Percentiles rank a stretch among this genome's conserved stretches.
Conservation (phyloP, 2,329 filamentous ascomycete species). For the Purpureocillium lavendulum region DNA sequence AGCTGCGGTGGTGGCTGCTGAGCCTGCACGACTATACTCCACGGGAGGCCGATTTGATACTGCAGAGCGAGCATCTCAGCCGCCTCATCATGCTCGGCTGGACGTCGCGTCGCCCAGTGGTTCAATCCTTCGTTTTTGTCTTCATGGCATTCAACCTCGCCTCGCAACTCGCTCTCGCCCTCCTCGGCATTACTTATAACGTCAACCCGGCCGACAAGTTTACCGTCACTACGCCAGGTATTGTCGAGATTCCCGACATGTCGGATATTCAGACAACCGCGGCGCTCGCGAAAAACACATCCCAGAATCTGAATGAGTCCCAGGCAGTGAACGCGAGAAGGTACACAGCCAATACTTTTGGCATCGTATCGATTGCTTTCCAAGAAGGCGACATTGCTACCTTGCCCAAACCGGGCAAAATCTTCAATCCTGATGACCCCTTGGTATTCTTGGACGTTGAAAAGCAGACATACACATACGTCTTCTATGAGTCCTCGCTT, state of each 20-base stretch:
- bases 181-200: constrained; percentile 32
- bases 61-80: constrained; percentile 16
- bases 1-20: constrained; percentile 38
- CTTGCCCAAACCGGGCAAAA: constrained; percentile 18
- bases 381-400: constrained; percentile 8
- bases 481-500: constrained; percentile 26
- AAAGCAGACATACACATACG: constrained; percentile 17
- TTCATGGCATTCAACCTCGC: constrained; percentile 16
- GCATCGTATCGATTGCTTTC: constrained; percentile 25
- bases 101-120: constrained; percentile 8
- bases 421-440: constrained; percentile 19
- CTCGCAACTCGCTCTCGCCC: constrained; percentile 33
- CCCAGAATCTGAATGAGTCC: constrained; percentile 2
- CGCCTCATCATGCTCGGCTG: constrained; percentile 11
- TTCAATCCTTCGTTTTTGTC: constrained; percentile 12
- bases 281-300: constrained; percentile 11
- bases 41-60: constrained; percentile 22
- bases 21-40: constrained; percentile 24
- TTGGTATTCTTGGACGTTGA: constrained; percentile 21
- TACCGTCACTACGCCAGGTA: constrained; percentile 22
- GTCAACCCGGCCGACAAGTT: constrained; percentile 26
- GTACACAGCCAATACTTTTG: constrained; percentile 35
- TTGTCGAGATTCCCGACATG: constrained; percentile 28
- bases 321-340: constrained; percentile 21
- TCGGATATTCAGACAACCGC: constrained; percentile 21